Base-by-base conservation (phyloP, 2,329 filamentous ascomycete species). In the Epichloe typhina region DNA sequence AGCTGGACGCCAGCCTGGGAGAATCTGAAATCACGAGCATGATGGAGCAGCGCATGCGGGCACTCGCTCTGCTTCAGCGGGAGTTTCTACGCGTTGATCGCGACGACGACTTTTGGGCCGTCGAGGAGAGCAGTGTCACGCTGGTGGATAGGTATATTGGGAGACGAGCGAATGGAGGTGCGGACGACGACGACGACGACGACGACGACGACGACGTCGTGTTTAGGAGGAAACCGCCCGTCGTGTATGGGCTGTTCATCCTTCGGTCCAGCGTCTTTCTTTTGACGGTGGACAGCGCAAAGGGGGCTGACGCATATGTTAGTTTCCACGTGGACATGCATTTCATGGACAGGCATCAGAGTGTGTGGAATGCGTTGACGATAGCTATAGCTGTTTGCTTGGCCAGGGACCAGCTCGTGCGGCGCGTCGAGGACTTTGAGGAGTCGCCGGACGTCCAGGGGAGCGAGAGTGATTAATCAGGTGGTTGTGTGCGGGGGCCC, bases 351-450 rank as follows among this genome's bases (percentile, higher is more conserved):
- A 59, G 59, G 11, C 59, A 63, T 17, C 69, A 72, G 56, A 66
- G 68, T 49, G 63, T 72, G 21, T 72, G 70, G 70, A 72, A 72
- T 54, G 70, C 68, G 2, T 55, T 72, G 38, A 72, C 70, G 4
- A 50, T 70, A 9, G 70, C 68, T 8, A 61, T 70, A 21, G 64
- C 64, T 11, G 62, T 65, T 2, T 72, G 69, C 49, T 55, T 67
- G 49, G 69, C 69, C 4, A 62, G 69, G 13, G 68, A 72, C 46
- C 65, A 70, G 49, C 58, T 71, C 50, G 66, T 64, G 44, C 51
- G 56, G 6, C 59, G 66, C 42, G 46, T 56, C 19, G 58, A 58
- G 2, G 65, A 70, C 53, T 72, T 72, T 58, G 61, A 68, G 46
- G 55, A 61, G 37, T 44, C 60, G 41, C 54, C 58, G 4, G 51